Evolutionary conservation across 495 filamentous ascomycete genomes (phyloP), one percentile per base, ranked within the genome.

Genomic region (Penicillium silybi): DNA sequence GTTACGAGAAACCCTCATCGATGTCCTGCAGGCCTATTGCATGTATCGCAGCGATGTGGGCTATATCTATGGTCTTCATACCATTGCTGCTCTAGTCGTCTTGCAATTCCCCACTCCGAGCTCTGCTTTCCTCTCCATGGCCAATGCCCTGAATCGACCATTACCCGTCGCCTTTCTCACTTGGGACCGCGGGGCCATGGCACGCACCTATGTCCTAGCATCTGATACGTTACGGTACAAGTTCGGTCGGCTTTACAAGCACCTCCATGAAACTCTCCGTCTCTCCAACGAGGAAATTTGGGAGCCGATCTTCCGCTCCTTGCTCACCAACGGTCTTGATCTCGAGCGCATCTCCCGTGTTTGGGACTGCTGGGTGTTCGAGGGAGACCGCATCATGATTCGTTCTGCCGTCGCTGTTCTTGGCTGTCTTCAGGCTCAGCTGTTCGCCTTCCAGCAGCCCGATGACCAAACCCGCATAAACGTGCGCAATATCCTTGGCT

Each of bases 41-140:
- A 90, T 95, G 88, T 97, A 98, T 69, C 83, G 93, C 52, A 86
- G 84, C 54, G 93, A 98, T 66, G 89, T 97, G 53, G 92, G 92
- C 54, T 96, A 95, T 56, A 80, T 92, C 46, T 81, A 83, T 48
- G 91, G 92, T 50, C 89, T 89, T 56, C 91, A 95, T 67, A 85
- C 85, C 9, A 87, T 96, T 54, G 90, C 92, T 2, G 92, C 85
- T 4, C 77, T 96, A n/a, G 77, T 96, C 15, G 83, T 95, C 27
- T 80, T 96, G 22, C 89, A 93, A 64, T 85, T 96, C 44, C 79
- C 86, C 0, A 81, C 82, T 0, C 76, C 88, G 0, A 66, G 82
- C 10, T 77, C 84, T 15, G 79, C 89, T n/a, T 98, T 98, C 67
- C 75, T 89, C 52, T 76, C 84, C 17, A 83, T 98, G 39, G 87